A percentile compares a stretch with the other conserved stretches of the same genome.
Evolutionary conservation across 2,329 filamentous ascomycete genomes (phyloP).

Genomic region (Fusarium udum): DNA sequence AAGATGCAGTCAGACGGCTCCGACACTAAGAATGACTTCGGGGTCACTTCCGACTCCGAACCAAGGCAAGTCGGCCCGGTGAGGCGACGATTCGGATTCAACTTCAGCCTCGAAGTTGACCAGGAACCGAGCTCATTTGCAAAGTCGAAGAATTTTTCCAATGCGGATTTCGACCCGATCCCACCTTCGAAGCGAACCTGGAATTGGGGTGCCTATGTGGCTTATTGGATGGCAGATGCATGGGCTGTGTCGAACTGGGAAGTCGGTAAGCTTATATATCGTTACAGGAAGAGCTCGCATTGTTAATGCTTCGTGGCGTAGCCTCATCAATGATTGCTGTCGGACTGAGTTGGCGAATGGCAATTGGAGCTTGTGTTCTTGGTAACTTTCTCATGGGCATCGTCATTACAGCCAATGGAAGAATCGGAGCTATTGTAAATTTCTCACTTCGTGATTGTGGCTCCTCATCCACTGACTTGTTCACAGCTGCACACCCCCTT

Average conservation of each 20-base stretch:
- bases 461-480: background rate
- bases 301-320: background rate
- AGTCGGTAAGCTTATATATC: background rate
- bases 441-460: background rate
- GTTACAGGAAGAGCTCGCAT: background rate
- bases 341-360: slow-evolving; percentile 9
- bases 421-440: slow-evolving; percentile 9
- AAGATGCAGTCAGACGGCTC: slow-evolving; percentile 7
- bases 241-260: slow-evolving; percentile 14
- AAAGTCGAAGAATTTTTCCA: background rate
- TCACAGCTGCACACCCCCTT: slow-evolving; percentile 2
- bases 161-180: slow-evolving; percentile 6
- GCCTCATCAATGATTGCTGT: slow-evolving; percentile 10
- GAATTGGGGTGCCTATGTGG: slow-evolving; percentile 10
- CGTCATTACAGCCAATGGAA: slow-evolving; percentile 5
- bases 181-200: slow-evolving; percentile 7
- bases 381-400: slow-evolving; percentile 10
- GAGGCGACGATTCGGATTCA: background rate
- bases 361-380: slow-evolving; percentile 9
- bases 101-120: slow-evolving; percentile 6
- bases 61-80: background rate
- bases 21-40: background rate
- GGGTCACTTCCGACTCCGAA: background rate
- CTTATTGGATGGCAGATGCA: slow-evolving; percentile 12
- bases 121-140: slow-evolving; percentile 8